A percentile compares a stretch with the other conserved stretches of the same genome.
phyloP scores from a whole-genome alignment of 2,329 filamentous ascomycete species.

The Xylaria sp. region DNA sequence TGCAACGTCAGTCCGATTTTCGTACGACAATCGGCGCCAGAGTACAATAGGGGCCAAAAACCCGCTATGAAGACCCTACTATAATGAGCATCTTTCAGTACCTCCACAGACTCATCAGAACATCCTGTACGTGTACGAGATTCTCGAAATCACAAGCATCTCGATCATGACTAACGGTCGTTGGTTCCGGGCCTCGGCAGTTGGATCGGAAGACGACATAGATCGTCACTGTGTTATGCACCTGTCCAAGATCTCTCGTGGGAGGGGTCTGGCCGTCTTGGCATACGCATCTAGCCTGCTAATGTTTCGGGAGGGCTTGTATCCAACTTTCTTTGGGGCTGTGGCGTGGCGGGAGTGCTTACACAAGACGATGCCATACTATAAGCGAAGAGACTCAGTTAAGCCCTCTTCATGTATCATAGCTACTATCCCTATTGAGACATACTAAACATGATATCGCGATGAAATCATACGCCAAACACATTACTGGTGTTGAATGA shows the following conservation, averaged over 20 bases:
- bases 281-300: background rate
- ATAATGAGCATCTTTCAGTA: background rate
- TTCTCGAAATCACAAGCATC: conserved; percentile 4
- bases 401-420: background rate
- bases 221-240: background rate
- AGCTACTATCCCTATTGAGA: background rate
- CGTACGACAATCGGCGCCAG: background rate
- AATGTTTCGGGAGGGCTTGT: background rate
- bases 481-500: background rate
- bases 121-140: background rate
- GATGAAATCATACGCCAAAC: background rate
- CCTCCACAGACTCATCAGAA: background rate
- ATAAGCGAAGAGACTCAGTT: background rate
- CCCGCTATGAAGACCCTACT: background rate
- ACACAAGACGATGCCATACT: background rate
- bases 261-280: conserved; percentile 1
- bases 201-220: background rate
- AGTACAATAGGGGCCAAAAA: background rate
- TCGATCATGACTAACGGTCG: background rate
- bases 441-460: background rate
- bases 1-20: background rate
- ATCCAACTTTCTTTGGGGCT: background rate
- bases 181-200: background rate
- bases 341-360: background rate
- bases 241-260: background rate